Conservation (phyloP, 345 rosid genomes). For the Microcos paniculata region DNA sequence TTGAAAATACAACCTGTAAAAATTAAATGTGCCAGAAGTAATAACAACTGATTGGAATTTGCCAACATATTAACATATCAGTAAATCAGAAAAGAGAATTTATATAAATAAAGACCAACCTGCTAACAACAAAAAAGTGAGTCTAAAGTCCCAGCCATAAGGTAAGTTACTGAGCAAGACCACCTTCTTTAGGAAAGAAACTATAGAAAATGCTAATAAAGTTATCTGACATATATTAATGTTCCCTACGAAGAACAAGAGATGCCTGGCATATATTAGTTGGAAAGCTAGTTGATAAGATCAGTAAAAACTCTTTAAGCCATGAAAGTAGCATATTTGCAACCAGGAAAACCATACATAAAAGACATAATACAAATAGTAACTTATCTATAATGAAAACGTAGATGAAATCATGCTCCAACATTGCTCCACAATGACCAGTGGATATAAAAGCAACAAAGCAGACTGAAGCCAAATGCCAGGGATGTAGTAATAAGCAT, state of each 20-base stretch:
- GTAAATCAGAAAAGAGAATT: background rate
- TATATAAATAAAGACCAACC: conserved; percentile 19
- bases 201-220: background rate
- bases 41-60: conserved; percentile 92
- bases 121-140: no score
- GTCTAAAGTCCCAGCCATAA: no score
- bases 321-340: background rate
- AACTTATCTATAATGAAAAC: background rate
- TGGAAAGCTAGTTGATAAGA: background rate
- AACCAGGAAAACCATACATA: conserved; percentile 1
- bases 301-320: background rate
- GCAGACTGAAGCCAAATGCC: background rate
- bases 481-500: background rate
- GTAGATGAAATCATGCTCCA: background rate
- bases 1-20: conserved; percentile 24
- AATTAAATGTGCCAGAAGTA: conserved; percentile 96
- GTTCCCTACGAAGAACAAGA: background rate
- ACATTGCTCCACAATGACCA: background rate
- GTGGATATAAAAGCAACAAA: background rate
- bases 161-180: no score
- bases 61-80: background rate
- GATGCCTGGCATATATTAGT: background rate
- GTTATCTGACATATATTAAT: background rate
- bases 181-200: background rate
- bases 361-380: no score